A percentile compares a stretch with the other conserved stretches of the same genome.
These are phyloP conservation scores for Tetrapisispora fleetii DNA, from an alignment of 805 yeast species.

Conservation along the genomic window DNA sequence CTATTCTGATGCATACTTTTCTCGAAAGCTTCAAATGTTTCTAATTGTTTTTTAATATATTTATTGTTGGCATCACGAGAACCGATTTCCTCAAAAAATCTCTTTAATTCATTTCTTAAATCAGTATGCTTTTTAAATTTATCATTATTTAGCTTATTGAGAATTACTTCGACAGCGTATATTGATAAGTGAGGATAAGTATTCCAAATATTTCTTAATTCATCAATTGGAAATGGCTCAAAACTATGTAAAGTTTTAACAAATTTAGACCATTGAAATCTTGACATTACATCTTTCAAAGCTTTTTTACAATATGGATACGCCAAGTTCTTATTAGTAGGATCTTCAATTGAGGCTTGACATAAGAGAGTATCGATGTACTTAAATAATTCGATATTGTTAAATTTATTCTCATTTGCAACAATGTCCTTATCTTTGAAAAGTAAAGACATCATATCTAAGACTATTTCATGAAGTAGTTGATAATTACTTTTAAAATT, in stretches of 20 bases:
- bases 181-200: constrained; percentile 23
- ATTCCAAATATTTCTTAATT: constrained; percentile 20
- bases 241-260: constrained; percentile 5
- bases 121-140: background rate
- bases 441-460: constrained; percentile 5
- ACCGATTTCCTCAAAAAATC: constrained; percentile 17
- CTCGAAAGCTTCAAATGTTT: constrained; percentile 27
- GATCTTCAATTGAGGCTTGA: constrained; percentile 10
- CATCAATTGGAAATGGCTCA: constrained; percentile 12
- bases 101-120: constrained; percentile 11
- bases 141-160: constrained; percentile 3
- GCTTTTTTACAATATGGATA: constrained; percentile 15
- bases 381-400: constrained; percentile 13
- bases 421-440: constrained; percentile 3
- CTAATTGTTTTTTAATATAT: constrained; percentile 24
- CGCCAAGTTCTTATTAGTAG: constrained; percentile 4
- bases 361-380: constrained; percentile 17
- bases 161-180: constrained; percentile 13
- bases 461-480: constrained; percentile 5
- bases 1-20: constrained; percentile 32
- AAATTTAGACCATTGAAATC: constrained; percentile 9
- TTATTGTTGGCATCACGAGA: constrained; percentile 11
- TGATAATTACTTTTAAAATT: constrained; percentile 13
- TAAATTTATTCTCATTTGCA: constrained; percentile 5
- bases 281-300: constrained; percentile 11